Evolutionary conservation across 345 rosid species (phyloP).

Genomic region (Corchorus olitorius): DNA sequence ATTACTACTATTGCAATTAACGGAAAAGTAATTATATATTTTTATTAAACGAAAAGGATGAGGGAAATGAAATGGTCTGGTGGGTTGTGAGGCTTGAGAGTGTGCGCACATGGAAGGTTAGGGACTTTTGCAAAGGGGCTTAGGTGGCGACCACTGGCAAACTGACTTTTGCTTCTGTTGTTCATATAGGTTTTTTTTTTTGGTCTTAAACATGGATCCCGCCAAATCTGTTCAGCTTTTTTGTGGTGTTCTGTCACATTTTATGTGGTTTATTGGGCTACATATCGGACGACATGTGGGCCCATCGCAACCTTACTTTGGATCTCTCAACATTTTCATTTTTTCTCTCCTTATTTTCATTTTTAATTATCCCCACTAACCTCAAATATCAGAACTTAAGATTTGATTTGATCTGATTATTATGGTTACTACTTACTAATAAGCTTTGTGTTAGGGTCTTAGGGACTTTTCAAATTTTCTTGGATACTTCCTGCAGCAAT

Average conservation of each 20-base stretch:
- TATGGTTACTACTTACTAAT: no score
- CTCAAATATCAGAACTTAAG: not conserved
- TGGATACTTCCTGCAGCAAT: no score
- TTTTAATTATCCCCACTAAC: no score
- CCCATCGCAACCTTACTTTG: not conserved
- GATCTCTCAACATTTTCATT: constrained; percentile 23
- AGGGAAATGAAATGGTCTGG: no score
- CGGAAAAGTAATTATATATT: no score
- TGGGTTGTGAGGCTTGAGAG: not conserved
- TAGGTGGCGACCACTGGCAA: constrained; percentile 26
- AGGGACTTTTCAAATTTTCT: no score
- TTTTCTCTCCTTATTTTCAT: no score
- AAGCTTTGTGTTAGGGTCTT: no score
- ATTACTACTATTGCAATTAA: no score
- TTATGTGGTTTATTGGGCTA: not conserved
- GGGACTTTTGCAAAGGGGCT: constrained; percentile 5
- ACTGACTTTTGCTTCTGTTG: not conserved
- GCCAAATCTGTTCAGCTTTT: constrained; percentile 16
- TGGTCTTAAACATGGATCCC: not conserved
- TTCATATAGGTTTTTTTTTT: not conserved
- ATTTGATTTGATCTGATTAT: no score
- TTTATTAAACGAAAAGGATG: no score
- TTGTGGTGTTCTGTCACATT: constrained; percentile 18
- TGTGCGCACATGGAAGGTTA: constrained; percentile 22
- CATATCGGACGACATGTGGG: constrained; percentile 5